phyloP scores from a whole-genome alignment of 2,329 filamentous ascomycete species.

The Westerdykella aurantiaca region DNA sequence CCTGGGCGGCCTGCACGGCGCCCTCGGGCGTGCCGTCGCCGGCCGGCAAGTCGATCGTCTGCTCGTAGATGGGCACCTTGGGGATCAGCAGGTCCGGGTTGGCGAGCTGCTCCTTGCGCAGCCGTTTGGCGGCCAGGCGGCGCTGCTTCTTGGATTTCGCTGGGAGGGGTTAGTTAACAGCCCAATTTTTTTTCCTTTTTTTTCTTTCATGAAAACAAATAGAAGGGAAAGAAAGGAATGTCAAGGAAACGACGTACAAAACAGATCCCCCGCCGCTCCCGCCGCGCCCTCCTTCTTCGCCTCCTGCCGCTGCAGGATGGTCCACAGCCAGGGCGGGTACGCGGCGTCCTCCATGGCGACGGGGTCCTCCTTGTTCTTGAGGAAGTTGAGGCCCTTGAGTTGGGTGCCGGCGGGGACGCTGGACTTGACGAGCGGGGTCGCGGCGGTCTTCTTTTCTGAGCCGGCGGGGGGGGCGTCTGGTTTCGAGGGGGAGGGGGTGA shows the following conservation, averaged over 20 bases:
- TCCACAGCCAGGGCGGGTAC: constrained; percentile 79
- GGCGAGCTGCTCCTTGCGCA: constrained; percentile 56
- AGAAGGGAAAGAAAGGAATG: background rate
- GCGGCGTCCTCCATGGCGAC: constrained; percentile 67
- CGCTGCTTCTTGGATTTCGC: constrained; percentile 83
- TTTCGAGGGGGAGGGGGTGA: constrained; percentile 41
- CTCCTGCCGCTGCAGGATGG: constrained; percentile 57
- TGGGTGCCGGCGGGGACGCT: constrained; percentile 62
- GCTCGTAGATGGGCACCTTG: constrained; percentile 68
- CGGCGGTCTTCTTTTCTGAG: constrained; percentile 17
- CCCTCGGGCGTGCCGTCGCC: constrained; percentile 46
- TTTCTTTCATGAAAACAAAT: background rate
- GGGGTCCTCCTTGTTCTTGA: constrained; percentile 67
- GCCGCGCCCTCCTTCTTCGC: constrained; percentile 39
- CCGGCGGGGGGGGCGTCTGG: constrained; percentile 16
- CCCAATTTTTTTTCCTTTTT: background rate
- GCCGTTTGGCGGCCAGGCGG: constrained; percentile 62
- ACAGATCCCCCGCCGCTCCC: constrained; percentile 61
- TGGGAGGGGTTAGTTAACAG: constrained; percentile 29
- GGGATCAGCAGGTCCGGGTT: constrained; percentile 58
- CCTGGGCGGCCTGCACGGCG: constrained; percentile 42
- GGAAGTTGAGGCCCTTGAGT: constrained; percentile 69
- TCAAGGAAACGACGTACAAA: constrained; percentile 57
- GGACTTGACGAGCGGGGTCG: constrained; percentile 30
- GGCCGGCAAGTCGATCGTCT: constrained; percentile 66